Evolutionary conservation across 2,329 filamentous ascomycete genomes (phyloP).

Genomic region (Apiospora aurea): DNA sequence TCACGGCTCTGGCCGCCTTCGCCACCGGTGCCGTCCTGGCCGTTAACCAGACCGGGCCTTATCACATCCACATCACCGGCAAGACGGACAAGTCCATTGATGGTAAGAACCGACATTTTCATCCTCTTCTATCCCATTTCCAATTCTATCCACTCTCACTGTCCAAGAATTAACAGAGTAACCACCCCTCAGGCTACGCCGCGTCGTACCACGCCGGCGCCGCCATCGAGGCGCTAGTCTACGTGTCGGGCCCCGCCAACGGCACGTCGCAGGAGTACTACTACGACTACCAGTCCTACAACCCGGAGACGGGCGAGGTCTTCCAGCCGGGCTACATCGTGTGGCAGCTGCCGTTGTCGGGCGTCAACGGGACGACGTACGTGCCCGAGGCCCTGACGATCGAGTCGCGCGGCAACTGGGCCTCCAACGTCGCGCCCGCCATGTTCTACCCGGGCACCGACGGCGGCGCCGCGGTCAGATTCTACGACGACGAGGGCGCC

Average conservation of each 20-base stretch:
- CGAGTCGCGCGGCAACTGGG: constrained; percentile 28
- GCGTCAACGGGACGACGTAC: constrained; percentile 26
- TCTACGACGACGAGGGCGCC: constrained; percentile 31
- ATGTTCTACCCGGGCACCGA: constrained; percentile 31
- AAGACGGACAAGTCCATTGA: constrained; percentile 34
- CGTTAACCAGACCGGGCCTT: constrained; percentile 35
- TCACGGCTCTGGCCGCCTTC: constrained; percentile 29
- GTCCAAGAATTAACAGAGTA: neutral
- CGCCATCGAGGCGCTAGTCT: constrained; percentile 36
- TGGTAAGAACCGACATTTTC: constrained; percentile 29
- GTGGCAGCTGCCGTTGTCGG: constrained; percentile 30
- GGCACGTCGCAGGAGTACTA: constrained; percentile 33
- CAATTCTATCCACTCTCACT: neutral
- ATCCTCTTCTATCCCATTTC: neutral
- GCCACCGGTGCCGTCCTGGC: constrained; percentile 30
- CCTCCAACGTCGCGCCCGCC: constrained; percentile 34
- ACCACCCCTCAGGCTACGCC: constrained; percentile 31
- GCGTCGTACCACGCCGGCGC: constrained; percentile 36
- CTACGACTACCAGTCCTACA: constrained; percentile 34
- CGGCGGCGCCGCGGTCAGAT: constrained; percentile 28
- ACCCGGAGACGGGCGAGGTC: constrained; percentile 30
- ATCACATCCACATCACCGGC: constrained; percentile 34
- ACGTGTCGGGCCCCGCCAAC: constrained; percentile 23
- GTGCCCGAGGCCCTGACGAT: constrained; percentile 28
- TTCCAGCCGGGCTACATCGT: constrained; percentile 32